Conservation (phyloP, 306 rosid genomes). For the Prunus fruticosa region DNA sequence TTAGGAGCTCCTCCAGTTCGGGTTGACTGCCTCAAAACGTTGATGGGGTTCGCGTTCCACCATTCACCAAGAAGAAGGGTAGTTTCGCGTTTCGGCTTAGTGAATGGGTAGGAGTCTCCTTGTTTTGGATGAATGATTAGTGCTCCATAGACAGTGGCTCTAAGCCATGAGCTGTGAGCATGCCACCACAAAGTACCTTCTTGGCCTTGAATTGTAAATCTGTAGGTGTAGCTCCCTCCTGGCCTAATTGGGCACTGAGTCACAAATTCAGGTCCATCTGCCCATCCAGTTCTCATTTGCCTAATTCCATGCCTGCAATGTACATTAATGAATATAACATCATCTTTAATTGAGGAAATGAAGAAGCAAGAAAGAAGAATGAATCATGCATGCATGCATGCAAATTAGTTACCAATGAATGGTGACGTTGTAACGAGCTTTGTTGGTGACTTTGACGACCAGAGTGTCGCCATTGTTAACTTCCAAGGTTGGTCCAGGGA, state of each 20-base stretch:
- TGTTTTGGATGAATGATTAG: slow-evolving; percentile 68
- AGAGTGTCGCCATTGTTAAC: slow-evolving; percentile 79
- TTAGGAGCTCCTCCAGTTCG: slow-evolving; percentile 81
- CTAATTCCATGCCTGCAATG: slow-evolving; percentile 77
- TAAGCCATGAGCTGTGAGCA: slow-evolving; percentile 95
- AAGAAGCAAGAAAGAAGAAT: no score
- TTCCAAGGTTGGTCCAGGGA: slow-evolving; percentile 91
- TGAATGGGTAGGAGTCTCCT: slow-evolving; percentile 72
- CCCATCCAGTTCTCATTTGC: slow-evolving; percentile 90
- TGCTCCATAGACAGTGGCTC: slow-evolving; percentile 90
- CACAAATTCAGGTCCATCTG: slow-evolving; percentile 94
- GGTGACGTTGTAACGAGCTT: slow-evolving; percentile 81
- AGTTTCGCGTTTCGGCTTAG: slow-evolving; percentile 63
- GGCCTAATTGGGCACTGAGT: slow-evolving; percentile 98
- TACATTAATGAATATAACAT: not conserved
- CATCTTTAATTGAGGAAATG: no score
- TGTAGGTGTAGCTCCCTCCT: slow-evolving; percentile 73
- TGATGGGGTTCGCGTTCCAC: slow-evolving; percentile 91
- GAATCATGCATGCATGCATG: slow-evolving; percentile 3
- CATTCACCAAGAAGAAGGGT: slow-evolving; percentile 86
- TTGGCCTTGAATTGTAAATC: slow-evolving; percentile 75
- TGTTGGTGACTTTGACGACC: slow-evolving; percentile 68
- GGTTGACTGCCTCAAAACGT: slow-evolving; percentile 60
- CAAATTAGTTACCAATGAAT: slow-evolving; percentile 65
- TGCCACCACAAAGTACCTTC: slow-evolving; percentile 99